Base-by-base conservation (phyloP, 768 basidiomycete genomes). In the Hysterangium stoloniferum region DNA sequence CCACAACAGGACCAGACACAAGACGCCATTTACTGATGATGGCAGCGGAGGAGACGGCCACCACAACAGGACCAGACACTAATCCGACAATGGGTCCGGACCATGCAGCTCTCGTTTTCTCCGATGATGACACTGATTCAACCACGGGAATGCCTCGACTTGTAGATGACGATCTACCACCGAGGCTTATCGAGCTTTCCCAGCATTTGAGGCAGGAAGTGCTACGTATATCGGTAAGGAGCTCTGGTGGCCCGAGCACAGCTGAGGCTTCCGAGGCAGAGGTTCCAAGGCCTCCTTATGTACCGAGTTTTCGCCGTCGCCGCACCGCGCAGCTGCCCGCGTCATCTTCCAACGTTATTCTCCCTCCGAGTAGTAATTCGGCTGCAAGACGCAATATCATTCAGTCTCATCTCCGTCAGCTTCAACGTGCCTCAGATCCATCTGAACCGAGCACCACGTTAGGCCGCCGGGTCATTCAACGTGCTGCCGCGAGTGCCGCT, bases 301-400 rank as follows among this genome's bases (percentile, higher is more conserved):
- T 31, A 17, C 36, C 22, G 3, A 13, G 15, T 33, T 37, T 22
- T 4, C 48, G 48, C 31, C 37, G 48, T 5, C 48, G 48, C 20
- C 48, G 36, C 29, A 9, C 37, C n/a, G 15, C 17, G 9, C 48
- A 28, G 38, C 17, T 27, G 11, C 8, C 37, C 8, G 36, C 12
- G 4, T 20, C n/a, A 5, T 2, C 40, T n/a, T 50, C 48, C 1
- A 25, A 2, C 28, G 28, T 17, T 31, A 3, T 17, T 31, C 27
- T 31, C 7, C 28, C 29, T 29, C 15, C 45, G n/a, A 32, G 44
- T 27, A 11, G 13, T 20, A 4, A 24, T 24, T 36, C 33, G 15
- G 17, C 47, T 11, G 37, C 47, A 12, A 48, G 47, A 37, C 47
- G 47, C 24, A 48, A 35, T 31, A 48, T 48, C 22, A 24, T 48